These are phyloP conservation scores for Rhynchospora tenuis DNA, from an alignment of 176 grass and related monocot genomes.

Conservation along the genomic window DNA sequence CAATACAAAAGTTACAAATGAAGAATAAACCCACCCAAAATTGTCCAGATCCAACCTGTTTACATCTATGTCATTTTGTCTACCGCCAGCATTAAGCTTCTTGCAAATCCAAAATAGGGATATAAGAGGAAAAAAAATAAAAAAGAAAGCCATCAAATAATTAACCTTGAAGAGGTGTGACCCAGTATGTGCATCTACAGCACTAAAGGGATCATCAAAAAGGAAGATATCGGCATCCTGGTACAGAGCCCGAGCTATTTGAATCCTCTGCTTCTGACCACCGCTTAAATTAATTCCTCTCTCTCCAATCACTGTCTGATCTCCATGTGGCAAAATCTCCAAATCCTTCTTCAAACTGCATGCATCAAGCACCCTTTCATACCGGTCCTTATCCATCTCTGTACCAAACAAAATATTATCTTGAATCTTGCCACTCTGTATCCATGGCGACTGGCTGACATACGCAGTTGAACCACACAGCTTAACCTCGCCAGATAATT, in stretches of 20 bases:
- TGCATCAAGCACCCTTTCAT: conserved; percentile 40
- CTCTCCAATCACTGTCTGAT: conserved; percentile 64
- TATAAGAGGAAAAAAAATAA: neutral
- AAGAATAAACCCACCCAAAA: conserved; percentile 36
- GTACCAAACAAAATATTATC: conserved; percentile 55
- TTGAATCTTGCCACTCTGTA: conserved; percentile 57
- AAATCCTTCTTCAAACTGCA: conserved; percentile 58
- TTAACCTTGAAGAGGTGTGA: conserved; percentile 59
- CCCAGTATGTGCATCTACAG: conserved; percentile 60
- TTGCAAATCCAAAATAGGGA: neutral
- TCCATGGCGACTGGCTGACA: conserved; percentile 69
- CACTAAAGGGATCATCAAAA: conserved; percentile 82
- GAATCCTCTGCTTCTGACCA: conserved; percentile 59
- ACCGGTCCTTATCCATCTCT: conserved; percentile 34
- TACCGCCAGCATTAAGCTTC: neutral
- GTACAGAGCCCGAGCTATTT: conserved; percentile 65
- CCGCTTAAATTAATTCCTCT: conserved; percentile 79
- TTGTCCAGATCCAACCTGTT: conserved; percentile 22
- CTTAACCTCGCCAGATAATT: conserved; percentile 46
- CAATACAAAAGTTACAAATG: conserved; percentile 24
- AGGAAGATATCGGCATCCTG: conserved; percentile 66
- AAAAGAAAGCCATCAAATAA: conserved; percentile 10
- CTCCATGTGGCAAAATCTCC: conserved; percentile 44
- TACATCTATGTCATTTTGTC: conserved; percentile 20
- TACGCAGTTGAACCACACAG: conserved; percentile 50